phyloP scores from a whole-genome alignment of 148 eudicot species.

The Pharnaceum exiguum region DNA sequence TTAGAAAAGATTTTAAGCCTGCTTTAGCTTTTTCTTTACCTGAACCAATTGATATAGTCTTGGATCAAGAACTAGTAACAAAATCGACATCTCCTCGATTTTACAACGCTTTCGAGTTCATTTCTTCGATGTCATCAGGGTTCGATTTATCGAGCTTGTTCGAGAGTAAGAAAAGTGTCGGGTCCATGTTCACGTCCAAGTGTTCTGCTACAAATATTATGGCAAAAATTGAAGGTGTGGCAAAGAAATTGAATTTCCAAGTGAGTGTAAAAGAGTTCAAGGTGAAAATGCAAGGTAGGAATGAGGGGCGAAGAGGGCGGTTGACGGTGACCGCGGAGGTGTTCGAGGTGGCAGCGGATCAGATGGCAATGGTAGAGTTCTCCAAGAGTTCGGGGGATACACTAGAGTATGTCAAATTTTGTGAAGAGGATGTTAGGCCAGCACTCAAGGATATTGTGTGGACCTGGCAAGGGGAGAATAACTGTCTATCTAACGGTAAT shows the following conservation, averaged over 20 bases:
- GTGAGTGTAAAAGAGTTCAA: constrained; percentile 41
- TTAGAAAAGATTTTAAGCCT: constrained; percentile 30
- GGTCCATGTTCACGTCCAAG: constrained; percentile 62
- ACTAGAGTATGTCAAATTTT: constrained; percentile 71
- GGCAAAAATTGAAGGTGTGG: constrained; percentile 36
- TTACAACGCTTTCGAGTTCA: constrained; percentile 80
- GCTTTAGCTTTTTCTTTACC: constrained; percentile 15
- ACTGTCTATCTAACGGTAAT: constrained; percentile 14
- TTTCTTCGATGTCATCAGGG: constrained; percentile 85
- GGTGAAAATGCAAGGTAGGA: constrained; percentile 48
- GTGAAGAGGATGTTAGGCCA: constrained; percentile 74
- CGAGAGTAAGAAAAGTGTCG: constrained; percentile 32
- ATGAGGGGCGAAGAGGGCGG: constrained; percentile 69
- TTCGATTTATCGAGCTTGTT: constrained; percentile 71
- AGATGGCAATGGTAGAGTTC: constrained; percentile 76
- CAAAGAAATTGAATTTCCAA: constrained; percentile 41
- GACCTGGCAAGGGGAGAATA: constrained; percentile 83
- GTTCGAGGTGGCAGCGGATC: constrained; percentile 80
- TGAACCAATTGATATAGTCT: constrained; percentile 7
- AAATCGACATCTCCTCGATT: constrained; percentile 51
- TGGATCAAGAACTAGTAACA: constrained; percentile 1
- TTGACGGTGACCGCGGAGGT: constrained; percentile 68
- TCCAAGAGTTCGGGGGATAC: constrained; percentile 81
- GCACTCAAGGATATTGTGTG: constrained; percentile 79
- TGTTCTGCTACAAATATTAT: constrained; percentile 44